Evolutionary conservation across 169 alveolate species (phyloP), one percentile per base, ranked within the genome.

Genomic region (Theileria sp.): DNA sequence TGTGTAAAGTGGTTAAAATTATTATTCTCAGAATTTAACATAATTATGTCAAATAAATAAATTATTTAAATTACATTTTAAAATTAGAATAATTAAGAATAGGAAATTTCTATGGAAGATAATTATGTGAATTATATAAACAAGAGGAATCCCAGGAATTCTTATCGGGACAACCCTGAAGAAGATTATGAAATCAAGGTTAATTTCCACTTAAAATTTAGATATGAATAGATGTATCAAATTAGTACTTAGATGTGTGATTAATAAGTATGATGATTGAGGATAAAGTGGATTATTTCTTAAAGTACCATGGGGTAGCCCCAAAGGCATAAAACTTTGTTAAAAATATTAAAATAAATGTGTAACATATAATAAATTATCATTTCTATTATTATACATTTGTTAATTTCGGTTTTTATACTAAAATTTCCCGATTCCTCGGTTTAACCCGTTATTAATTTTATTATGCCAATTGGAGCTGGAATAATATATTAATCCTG

Each of bases 231-330:
- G 54, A 13, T 13, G 1, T 4, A 8, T 4, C 17, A 44, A 44
- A 44, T 10, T 44, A 10, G 12, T 44, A 44, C 1, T 8, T 44
- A 44, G 54, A 44, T 44, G 17, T 44, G 54, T 7, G 54, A 44
- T 44, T 44, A 44, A 13, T 10, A 13, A 10, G 12, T 44, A 15
- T 44, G 54, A 44, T 44, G 12, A 44, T 4, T 44, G 54, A 13
- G 36, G 36, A 58, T 58, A 13, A 58, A 58, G 67, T 25, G 67
- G 10, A 13, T 58, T 58, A 10, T 44, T 58, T 13, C 15, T 58
- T 9, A 6, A 58, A 1, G 36, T 58, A 8, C 75, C 75, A 66
- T 66, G 75, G 75, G 75, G 75, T 17, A 66, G 75, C 75, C 75
- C 75, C 75, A 66, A 66, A 66, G 75, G 34, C 56, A 12, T 8